These are phyloP conservation scores for Gastrolobium villosum DNA, from an alignment of 306 rosid species.

Conservation along the genomic window DNA sequence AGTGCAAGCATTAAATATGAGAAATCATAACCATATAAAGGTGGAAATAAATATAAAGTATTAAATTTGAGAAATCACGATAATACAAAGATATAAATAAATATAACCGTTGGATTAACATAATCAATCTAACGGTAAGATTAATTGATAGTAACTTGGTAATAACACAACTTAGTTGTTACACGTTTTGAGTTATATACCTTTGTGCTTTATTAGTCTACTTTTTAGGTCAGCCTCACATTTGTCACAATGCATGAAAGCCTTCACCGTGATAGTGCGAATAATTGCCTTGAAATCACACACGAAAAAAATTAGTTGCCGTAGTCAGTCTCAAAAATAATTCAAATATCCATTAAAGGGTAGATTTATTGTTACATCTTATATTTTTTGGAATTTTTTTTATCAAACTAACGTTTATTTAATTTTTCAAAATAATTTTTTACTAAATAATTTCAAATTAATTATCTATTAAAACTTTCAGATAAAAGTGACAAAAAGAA, in stretches of 20 bases:
- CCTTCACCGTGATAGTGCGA: slow-evolving; percentile 69
- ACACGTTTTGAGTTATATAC: slow-evolving; percentile 43
- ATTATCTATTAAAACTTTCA: background rate
- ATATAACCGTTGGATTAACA: too few species aligned
- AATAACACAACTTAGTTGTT: too few species aligned
- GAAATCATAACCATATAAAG: too few species aligned
- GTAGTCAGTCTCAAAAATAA: background rate
- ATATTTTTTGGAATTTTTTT: background rate
- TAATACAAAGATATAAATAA: too few species aligned
- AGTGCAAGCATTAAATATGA: too few species aligned
- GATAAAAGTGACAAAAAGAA: too few species aligned
- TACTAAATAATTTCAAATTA: background rate
- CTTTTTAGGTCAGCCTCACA: slow-evolving; percentile 79
- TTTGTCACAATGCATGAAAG: slow-evolving; percentile 82
- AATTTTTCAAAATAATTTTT: background rate
- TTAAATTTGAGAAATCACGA: too few species aligned
- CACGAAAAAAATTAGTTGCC: slow-evolving; percentile 22
- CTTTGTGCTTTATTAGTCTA: slow-evolving; percentile 72
- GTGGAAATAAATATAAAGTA: too few species aligned
- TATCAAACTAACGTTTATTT: background rate
- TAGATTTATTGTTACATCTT: background rate
- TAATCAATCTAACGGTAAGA: too few species aligned
- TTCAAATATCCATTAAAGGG: background rate
- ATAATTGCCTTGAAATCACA: slow-evolving; percentile 58
- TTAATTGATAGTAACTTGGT: too few species aligned